phyloP scores from a whole-genome alignment of 306 rosid species.

The Chamaecrista fasciculata region DNA sequence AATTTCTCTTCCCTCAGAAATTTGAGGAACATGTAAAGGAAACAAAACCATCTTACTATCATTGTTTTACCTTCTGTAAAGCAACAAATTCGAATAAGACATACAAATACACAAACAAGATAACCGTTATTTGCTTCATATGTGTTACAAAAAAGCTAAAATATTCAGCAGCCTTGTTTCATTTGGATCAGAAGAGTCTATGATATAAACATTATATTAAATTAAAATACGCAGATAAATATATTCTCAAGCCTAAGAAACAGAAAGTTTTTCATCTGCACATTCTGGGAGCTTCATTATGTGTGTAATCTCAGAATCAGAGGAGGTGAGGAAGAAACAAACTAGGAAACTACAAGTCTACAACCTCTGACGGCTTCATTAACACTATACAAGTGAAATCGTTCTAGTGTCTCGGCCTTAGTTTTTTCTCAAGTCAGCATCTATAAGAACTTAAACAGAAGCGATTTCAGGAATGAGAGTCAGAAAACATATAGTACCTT shows the following conservation, averaged over 20 bases:
- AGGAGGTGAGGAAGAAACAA: conserved; percentile 9
- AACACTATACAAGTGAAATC: background rate
- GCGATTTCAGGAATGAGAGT: conserved; percentile 12
- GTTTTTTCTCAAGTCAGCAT: background rate
- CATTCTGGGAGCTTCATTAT: conserved; percentile 10
- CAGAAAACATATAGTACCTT: conserved; percentile 31
- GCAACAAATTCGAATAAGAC: background rate
- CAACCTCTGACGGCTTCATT: background rate
- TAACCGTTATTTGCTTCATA: background rate
- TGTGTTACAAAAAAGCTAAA: background rate
- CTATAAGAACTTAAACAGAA: background rate
- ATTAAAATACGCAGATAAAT: background rate
- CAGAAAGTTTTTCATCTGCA: conserved; percentile 3
- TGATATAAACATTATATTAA: background rate
- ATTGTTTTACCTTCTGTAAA: conserved; percentile 8
- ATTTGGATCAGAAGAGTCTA: background rate
- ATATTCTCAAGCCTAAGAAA: background rate
- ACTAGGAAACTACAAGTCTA: background rate
- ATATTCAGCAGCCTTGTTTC: background rate
- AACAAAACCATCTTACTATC: conserved; percentile 4
- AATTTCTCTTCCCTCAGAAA: background rate
- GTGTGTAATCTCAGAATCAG: background rate
- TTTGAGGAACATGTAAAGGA: background rate
- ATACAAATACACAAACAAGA: background rate
- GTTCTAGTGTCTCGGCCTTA: background rate